Evolutionary conservation across 2,329 filamentous ascomycete genomes (phyloP).

Genomic region (Chaetomium sp.): DNA sequence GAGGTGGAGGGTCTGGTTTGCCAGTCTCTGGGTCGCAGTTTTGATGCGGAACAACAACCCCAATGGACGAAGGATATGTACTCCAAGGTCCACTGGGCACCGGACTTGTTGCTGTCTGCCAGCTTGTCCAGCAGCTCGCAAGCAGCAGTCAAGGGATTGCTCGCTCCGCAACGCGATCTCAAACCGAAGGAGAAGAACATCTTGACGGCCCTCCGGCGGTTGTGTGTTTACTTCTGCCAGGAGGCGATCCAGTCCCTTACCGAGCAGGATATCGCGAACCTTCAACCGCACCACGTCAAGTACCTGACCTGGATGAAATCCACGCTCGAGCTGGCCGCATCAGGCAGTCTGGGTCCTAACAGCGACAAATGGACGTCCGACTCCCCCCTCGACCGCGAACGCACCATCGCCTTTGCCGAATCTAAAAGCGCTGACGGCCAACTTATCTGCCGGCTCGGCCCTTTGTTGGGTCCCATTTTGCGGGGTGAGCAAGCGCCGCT

Average conservation of each 20-base stretch:
- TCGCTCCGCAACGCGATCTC: not conserved
- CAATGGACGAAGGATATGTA: not conserved
- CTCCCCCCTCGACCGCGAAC: not conserved
- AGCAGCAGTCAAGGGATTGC: not conserved
- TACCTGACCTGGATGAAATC: slow-evolving; percentile 7
- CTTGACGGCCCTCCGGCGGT: slow-evolving; percentile 1
- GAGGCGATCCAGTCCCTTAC: not conserved
- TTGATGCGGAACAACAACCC: not conserved
- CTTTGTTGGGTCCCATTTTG: slow-evolving; percentile 28
- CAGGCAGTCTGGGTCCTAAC: not conserved
- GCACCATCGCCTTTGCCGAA: slow-evolving; percentile 22
- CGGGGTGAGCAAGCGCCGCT: slow-evolving; percentile 27
- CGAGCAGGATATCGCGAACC: not conserved
- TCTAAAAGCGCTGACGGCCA: slow-evolving; percentile 25
- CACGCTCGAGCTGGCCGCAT: not conserved
- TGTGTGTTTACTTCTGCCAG: slow-evolving; percentile 2
- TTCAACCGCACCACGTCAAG: slow-evolving; percentile 2
- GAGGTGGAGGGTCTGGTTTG: not conserved
- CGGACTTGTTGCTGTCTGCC: no score
- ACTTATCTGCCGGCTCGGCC: slow-evolving; percentile 26
- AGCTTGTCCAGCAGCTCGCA: no score
- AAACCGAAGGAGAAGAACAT: not conserved
- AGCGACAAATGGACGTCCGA: not conserved
- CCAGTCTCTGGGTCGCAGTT: not conserved
- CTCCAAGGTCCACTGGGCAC: not conserved